Evolutionary conservation across 192 early-diverging fungal genomes (phyloP), one percentile per base, ranked within the genome.

Genomic region (Phycomyces nitens): DNA sequence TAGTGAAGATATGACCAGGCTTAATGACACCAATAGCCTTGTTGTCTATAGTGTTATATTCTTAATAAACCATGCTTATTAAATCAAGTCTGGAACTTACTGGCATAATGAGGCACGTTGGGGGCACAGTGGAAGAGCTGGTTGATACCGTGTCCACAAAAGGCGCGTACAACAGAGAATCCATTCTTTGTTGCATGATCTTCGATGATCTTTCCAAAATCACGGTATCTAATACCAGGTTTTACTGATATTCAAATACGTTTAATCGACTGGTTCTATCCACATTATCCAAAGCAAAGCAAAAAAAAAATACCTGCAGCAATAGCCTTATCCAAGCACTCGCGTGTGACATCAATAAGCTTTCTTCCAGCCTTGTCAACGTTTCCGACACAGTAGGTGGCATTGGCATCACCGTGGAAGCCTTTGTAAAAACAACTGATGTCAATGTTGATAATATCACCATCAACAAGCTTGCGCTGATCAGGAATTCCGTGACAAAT

Each of bases 401-500:
- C 93, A 74, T 97, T 97, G 57, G 94, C 65, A 73, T 99, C 97
- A 7, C 86, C 76, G 66, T 99, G 96, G 81, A 93, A 94, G 2
- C 94, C 97, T 72, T 94, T 89, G 67, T 92, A 82, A 77, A 87
- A 96, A 53, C 91, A 73, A 22, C 84, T 84, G 20, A 99, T 87
- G 75, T 99, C 97, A 54, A 99, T 70, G 76, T 99, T 99, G 52
- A 94, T 58, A 64, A 99, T 94, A 70, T 99, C 97, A 38, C 97
- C 97, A 65, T 99, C 94, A 68, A 89, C 76, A 6, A 99, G 76
- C 38, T 86, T 82, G 63, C 95, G 94, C 64, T 86, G 84, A 82
- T 99, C 97, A 15, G 97, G 97, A 57, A 99, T 94, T 50, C 94
- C 95, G 69, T 99, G 97, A 77, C 97, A 99, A 63, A 99, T 93